phyloP scores from a whole-genome alignment of 306 rosid genomes.

The Oxytropis ochrocephala region DNA sequence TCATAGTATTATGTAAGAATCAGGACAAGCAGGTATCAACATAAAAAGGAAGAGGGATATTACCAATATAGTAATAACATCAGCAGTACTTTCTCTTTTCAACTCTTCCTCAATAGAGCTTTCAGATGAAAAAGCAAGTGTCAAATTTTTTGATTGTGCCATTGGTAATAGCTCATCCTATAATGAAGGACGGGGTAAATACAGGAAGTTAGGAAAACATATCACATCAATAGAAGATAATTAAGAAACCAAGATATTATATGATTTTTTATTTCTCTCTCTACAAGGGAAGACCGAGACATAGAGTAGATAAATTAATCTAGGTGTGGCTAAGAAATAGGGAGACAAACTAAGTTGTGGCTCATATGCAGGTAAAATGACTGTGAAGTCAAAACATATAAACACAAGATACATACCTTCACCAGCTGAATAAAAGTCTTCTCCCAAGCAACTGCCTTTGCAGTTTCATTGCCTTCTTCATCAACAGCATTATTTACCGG shows the following conservation, averaged over 20 bases:
- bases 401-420: constrained; percentile 54
- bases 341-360: not conserved
- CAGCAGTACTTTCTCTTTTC: constrained; percentile 94
- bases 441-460: constrained; percentile 91
- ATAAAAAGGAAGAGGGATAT: constrained; percentile 18
- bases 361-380: constrained; percentile 1
- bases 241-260: constrained; percentile 16
- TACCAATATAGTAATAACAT: constrained; percentile 89
- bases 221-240: constrained; percentile 14
- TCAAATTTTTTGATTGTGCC: constrained; percentile 78
- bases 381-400: constrained; percentile 1
- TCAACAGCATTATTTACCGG: constrained; percentile 82
- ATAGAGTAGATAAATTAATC: not conserved
- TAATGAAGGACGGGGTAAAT: constrained; percentile 17
- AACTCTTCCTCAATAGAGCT: constrained; percentile 96
- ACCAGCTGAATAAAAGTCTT: constrained; percentile 81
- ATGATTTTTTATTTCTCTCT: constrained; percentile 7
- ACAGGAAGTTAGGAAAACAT: constrained; percentile 12
- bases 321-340: not conserved
- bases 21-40: not conserved
- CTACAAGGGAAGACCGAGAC: not conserved
- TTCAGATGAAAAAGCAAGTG: constrained; percentile 94
- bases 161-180: constrained; percentile 74
- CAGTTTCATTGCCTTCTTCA: constrained; percentile 60
- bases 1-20: not conserved